A percentile compares a stretch with the other conserved stretches of the same genome.
Evolutionary conservation across 2,329 filamentous ascomycete species (phyloP).

Genomic region (Sporothrix pseudoabietina): DNA sequence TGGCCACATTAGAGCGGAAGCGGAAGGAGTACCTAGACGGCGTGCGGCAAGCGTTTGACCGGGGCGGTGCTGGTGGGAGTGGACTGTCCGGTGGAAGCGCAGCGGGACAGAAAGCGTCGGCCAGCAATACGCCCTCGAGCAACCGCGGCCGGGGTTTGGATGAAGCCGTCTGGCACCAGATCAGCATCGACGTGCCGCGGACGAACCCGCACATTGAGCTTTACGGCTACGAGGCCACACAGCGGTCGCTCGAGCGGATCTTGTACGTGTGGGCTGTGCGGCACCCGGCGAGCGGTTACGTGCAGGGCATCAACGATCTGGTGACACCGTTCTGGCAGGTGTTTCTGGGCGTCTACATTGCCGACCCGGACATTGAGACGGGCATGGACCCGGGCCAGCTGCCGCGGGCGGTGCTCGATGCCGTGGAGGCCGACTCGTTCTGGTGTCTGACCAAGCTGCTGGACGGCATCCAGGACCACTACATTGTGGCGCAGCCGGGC

Average conservation of each 20-base stretch:
- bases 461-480: slow-evolving; percentile 99
- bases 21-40: slow-evolving; percentile 96
- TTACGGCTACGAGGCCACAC: slow-evolving; percentile 94
- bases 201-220: slow-evolving; percentile 95
- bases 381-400: slow-evolving; percentile 97
- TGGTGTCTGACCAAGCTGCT: slow-evolving; percentile 97
- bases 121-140: slow-evolving; percentile 24
- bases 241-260: slow-evolving; percentile 89
- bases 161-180: slow-evolving; percentile 98
- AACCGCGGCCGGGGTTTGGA: slow-evolving; percentile 60
- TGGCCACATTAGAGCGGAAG: slow-evolving; percentile 88
- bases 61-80: slow-evolving; percentile 54
- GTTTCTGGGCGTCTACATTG: slow-evolving; percentile 91
- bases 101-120: slow-evolving; percentile 5
- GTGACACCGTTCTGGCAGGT: slow-evolving; percentile 99
- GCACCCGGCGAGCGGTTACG: slow-evolving; percentile 95
- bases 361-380: slow-evolving; percentile 86
- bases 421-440: slow-evolving; percentile 95
- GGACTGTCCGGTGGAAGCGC: background rate
- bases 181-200: slow-evolving; percentile 95
- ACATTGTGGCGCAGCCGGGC: slow-evolving; percentile 95
- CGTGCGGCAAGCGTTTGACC: slow-evolving; percentile 71
- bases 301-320: slow-evolving; percentile 97
- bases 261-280: slow-evolving; percentile 97
- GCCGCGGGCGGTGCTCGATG: slow-evolving; percentile 86